Percentiles rank a stretch among this genome's conserved stretches.
phyloP scores from a whole-genome alignment of 2,329 filamentous ascomycete species.

The Fusarium newnesense region DNA sequence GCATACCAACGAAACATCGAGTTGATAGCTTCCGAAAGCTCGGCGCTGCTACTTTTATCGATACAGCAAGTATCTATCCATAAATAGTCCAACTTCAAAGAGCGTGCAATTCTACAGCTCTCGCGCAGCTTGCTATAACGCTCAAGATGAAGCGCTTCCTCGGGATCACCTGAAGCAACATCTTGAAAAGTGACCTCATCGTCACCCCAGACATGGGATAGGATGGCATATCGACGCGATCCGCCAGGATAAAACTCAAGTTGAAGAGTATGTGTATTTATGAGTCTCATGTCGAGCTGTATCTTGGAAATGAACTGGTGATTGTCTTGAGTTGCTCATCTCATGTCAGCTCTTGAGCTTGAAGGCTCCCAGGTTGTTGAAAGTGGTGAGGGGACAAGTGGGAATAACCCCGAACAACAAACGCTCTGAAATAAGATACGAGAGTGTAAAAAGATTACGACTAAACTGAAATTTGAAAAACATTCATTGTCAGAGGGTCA shows the following conservation, averaged over 20 bases:
- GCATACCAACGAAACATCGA: conserved; percentile 50
- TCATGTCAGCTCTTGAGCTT: not conserved
- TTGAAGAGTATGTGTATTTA: conserved; percentile 38
- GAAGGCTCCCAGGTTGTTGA: not conserved
- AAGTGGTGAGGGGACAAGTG: too few species aligned
- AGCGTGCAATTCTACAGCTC: conserved; percentile 34
- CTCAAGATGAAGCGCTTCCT: not conserved
- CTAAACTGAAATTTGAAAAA: not conserved
- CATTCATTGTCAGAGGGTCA: not conserved
- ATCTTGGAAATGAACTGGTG: not conserved
- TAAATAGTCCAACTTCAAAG: conserved; percentile 36
- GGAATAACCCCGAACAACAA: not conserved
- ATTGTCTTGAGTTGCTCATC: not conserved
- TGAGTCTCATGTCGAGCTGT: conserved; percentile 35
- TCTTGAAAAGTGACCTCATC: conserved; percentile 40
- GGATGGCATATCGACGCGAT: conserved; percentile 39
- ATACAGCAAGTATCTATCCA: conserved; percentile 50
- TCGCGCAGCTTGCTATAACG: conserved; percentile 35
- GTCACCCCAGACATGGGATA: conserved; percentile 44
- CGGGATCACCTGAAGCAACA: not conserved
- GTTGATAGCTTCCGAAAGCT: conserved; percentile 47
- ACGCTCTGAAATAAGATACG: not conserved
- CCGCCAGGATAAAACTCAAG: conserved; percentile 37
- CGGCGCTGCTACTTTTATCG: conserved; percentile 47
- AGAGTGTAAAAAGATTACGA: not conserved